Base-by-base conservation (phyloP, 768 basidiomycete species). In the Russula griseocarnosa region DNA sequence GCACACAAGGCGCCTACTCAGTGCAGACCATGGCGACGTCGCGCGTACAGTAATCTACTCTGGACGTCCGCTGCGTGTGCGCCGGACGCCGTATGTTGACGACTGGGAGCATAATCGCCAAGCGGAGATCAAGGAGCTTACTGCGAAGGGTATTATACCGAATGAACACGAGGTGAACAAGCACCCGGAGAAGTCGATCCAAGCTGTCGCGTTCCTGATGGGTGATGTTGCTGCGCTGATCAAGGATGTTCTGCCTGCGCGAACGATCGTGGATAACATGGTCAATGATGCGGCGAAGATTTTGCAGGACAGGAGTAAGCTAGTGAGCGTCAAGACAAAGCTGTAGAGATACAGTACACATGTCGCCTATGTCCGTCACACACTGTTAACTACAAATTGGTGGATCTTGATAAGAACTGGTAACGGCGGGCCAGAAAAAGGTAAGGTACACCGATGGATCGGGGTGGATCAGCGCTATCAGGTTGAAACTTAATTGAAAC, bases 31-130 rank as follows among this genome's bases (percentile, higher is more conserved):
- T 69, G 92, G 90, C 65, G 94, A 94, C 73, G 85, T 86, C 22
- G 79, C 86, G 49, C 88, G 86, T 16, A 95, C 94, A 20, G 71
- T 93, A 51, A 95, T 96, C 71, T 94, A 84, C 77, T 91, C 92
- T 50, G 94, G 94, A 13, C 86, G 94, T 36, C 94, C 95, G 24
- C 77, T 97, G 68, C 85, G 94, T 44, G 93, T 96, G 40, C 77
- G 86, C 67, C 85, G 86, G 73, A 94, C 92, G 3, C 84, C 89
- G 20, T 96, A 93, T 73, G 83, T 96, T 65, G 85, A 86, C 18
- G 85, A 93, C 67, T 94, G 93, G 90, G 86, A 93, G 70, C 81
- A 79, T 69, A 91, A 91, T 75, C 80, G 89, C 34, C 83, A 86
- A 72, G 81, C 75, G 6, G 92, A 95, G 79, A 95, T 95, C 71